Base-by-base conservation (phyloP, 768 basidiomycete genomes). In the Flagelloscypha sp. region DNA sequence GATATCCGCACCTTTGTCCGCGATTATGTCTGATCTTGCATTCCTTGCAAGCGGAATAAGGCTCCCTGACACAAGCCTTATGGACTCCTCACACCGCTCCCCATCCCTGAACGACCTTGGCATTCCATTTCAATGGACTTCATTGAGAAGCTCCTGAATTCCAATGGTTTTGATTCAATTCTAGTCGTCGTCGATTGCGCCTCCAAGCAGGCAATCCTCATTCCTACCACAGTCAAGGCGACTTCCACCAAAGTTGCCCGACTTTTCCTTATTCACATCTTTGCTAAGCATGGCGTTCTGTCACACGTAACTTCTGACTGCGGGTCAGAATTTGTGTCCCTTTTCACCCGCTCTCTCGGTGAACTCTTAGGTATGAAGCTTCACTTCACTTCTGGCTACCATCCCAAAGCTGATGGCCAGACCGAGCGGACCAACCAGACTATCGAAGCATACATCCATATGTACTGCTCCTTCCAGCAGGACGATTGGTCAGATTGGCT, bases 201-300 rank as follows among this genome's bases (percentile, higher is more conserved):
- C 24, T 62, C 63, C n/a, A 61, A 63, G 30, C 50, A 50, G 38
- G 60, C 56, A 2, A 58, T 65, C 36, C 71, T 74, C 43, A 56
- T 71, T 22, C 63, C 66, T 1, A 46, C 49, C 33, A 36, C 41
- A 23, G 42, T 59, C 16, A 43, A 38, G 7, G 46, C 58, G 23
- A 47, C 45, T 11, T 46, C 64, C 1, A 31, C 41, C 1, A 53
- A 60, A 12, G 47, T 66, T 3, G 57, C 61, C 0, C 43, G 48
- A 35, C 33, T 68, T 2, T 66, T 63, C 42, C 24, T 66, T 10
- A 43, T 56, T 15, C 48, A 53, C 18, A 48, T 68, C 20, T 67
- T 57, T 38, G 44, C 43, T 12, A 36, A 52, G 18, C 60, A 66
- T 37, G 59, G 63, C 9, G 43, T 64, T 6, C 57, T 52, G n/a